Conservation (phyloP, 73 alveolate genomes). For the Tetrahymena malaccensis region DNA sequence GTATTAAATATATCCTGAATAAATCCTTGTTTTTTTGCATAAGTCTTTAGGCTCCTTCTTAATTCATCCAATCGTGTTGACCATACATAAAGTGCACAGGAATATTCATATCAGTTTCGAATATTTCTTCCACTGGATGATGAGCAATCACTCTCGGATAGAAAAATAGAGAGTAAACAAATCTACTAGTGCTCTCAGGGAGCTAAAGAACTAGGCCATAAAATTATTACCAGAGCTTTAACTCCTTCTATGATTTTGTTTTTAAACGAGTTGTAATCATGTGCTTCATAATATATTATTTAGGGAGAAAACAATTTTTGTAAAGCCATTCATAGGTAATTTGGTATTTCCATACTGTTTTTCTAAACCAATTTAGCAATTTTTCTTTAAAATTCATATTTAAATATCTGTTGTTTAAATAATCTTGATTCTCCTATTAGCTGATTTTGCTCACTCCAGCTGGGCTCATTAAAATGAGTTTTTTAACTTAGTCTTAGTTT, state of each 20-base stretch:
- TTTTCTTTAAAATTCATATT: not conserved
- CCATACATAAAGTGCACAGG: not conserved
- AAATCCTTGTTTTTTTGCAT: not conserved
- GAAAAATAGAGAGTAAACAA: not conserved
- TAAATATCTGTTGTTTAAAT: not conserved
- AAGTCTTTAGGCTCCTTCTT: not conserved
- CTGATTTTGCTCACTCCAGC: not conserved
- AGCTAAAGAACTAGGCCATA: not conserved
- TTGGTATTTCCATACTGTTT: not conserved
- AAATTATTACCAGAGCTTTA: not conserved
- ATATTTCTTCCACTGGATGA: not conserved
- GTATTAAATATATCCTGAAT: not conserved
- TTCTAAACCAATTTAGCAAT: not conserved
- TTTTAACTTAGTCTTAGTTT: not conserved
- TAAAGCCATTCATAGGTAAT: not conserved
- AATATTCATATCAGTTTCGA: not conserved
- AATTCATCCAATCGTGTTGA: not conserved
- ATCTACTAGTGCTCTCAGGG: not conserved
- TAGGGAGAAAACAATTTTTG: not conserved
- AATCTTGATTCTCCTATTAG: not conserved
- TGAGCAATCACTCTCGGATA: not conserved
- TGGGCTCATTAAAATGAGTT: not conserved
- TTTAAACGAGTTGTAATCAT: not conserved
- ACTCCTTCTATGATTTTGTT: not conserved
- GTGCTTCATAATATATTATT: not conserved